These are phyloP conservation scores for Mycena galericulata DNA, from an alignment of 768 basidiomycete genomes.

Conservation along the genomic window DNA sequence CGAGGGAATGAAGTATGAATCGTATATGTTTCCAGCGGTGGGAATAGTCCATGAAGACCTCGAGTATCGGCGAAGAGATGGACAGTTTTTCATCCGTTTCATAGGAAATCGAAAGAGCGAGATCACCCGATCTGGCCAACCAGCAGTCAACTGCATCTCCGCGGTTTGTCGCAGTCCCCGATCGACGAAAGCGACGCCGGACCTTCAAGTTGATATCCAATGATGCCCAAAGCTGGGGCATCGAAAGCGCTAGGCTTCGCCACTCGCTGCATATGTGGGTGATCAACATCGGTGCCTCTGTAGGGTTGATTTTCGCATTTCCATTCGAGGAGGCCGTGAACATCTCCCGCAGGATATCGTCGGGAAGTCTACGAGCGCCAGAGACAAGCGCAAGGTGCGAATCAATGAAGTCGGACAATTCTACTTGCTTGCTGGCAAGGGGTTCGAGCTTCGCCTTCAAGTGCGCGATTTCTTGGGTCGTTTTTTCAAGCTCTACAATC, in stretches of 20 bases:
- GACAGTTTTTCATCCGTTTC: not conserved
- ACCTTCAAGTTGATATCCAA: not conserved
- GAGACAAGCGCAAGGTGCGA: conserved; percentile 1
- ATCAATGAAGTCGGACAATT: not conserved
- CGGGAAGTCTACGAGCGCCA: not conserved
- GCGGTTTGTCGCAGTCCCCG: no score
- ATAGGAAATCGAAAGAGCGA: not conserved
- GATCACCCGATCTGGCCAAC: not conserved
- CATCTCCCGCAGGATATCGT: conserved; percentile 16
- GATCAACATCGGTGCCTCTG: not conserved
- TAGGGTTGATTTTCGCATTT: not conserved
- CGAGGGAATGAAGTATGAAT: not conserved
- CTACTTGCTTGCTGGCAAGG: not conserved
- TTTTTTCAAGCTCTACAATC: not conserved
- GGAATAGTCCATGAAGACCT: not conserved
- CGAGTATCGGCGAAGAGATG: not conserved
- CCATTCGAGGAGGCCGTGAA: not conserved
- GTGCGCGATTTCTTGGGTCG: not conserved
- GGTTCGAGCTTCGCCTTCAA: not conserved
- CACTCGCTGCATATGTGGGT: not conserved
- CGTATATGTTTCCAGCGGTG: not conserved
- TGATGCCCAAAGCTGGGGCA: conserved; percentile 8
- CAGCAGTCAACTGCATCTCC: not conserved
- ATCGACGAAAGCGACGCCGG: no score
- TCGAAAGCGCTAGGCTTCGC: not conserved